phyloP scores from a whole-genome alignment of 2,329 filamentous ascomycete species.

The Botrytis medusae region DNA sequence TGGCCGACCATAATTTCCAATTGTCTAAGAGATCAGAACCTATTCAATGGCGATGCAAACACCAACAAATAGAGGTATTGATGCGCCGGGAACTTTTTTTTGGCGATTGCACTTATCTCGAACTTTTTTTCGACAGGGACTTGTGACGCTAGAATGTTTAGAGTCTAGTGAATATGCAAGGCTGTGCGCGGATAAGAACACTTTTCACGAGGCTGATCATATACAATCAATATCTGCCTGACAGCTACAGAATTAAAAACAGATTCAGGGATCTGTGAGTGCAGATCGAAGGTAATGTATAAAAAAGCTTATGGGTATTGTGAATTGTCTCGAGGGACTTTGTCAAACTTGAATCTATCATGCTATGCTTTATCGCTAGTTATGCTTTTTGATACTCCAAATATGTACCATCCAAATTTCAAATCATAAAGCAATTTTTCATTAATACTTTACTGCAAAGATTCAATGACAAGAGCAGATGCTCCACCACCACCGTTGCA shows the following conservation, averaged over 20 bases:
- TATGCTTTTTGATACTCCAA: conserved; percentile 16
- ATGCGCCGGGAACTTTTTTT: conserved; percentile 23
- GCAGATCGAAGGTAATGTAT: not conserved
- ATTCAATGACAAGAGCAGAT: conserved; percentile 87
- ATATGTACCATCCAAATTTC: conserved; percentile 11
- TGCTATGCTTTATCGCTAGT: conserved; percentile 5
- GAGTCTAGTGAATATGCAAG: conserved; percentile 12
- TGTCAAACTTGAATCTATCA: not conserved
- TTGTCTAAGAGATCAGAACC: conserved; percentile 9
- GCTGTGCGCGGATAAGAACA: not conserved
- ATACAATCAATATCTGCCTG: not conserved
- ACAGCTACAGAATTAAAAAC: not conserved
- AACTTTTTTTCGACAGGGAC: conserved; percentile 20
- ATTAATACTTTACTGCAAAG: conserved; percentile 34
- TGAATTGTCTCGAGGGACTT: not conserved
- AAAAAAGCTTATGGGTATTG: conserved; percentile 11
- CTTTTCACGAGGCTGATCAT: not conserved
- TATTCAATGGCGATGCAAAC: conserved; percentile 31
- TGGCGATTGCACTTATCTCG: conserved; percentile 22
- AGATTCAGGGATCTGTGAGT: not conserved
- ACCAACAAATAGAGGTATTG: conserved; percentile 19
- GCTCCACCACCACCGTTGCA: conserved; percentile 98
- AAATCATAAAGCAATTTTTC: not conserved
- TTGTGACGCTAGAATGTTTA: not conserved
- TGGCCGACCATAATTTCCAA: conserved; percentile 28